Evolutionary conservation across 805 yeast species (phyloP), one percentile per base, ranked within the genome.

Genomic region (Millerago galiae): DNA sequence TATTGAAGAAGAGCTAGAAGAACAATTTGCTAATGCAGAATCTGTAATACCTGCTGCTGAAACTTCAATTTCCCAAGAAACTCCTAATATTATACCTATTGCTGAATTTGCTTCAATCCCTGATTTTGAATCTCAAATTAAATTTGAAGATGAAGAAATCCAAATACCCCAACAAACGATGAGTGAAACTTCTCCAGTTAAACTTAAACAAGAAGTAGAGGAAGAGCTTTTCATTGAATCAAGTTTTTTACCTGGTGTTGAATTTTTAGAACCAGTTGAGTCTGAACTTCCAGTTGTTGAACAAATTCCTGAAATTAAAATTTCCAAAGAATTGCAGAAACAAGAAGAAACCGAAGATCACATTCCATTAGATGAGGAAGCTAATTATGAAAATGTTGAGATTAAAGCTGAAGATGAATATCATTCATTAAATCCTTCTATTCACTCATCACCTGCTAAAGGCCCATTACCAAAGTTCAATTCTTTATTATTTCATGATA

Each of bases 401-500:
- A 16, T 37, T 29, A 11, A 18, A n/a, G 26, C 8, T 8, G 32
- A 39, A 33, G 48, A 43, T n/a, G 44, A 42, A 16, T 42, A 40
- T 28, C 40, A 31, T 3, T 40, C 46, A 2, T 28, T 44, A 11
- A 43, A 35, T 15, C 48, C 51, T 14, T 37, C 48, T 8, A 8
- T 21, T 12, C 37, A 31, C 13, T n/a, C 42, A 7, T 40, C 45
- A 2, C 34, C 41, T 12, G 39, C n/a, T 6, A 34, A 47, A 26
- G 31, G 46, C 28, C 12, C 17, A 4, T 33, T 55, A 7, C 60
- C 60, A 11, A 47, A 56, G 1, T 56, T 41, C 42, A 44, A 53
- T 38, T 51, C 54, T 14, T 35, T 47, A 3, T 33, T 55, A 18
- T 56, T 54, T 38, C 50, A 46, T 37, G 60, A 54, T 33, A 54